Base-by-base conservation (phyloP, 2,329 filamentous ascomycete genomes). In the Xylaria sp. region DNA sequence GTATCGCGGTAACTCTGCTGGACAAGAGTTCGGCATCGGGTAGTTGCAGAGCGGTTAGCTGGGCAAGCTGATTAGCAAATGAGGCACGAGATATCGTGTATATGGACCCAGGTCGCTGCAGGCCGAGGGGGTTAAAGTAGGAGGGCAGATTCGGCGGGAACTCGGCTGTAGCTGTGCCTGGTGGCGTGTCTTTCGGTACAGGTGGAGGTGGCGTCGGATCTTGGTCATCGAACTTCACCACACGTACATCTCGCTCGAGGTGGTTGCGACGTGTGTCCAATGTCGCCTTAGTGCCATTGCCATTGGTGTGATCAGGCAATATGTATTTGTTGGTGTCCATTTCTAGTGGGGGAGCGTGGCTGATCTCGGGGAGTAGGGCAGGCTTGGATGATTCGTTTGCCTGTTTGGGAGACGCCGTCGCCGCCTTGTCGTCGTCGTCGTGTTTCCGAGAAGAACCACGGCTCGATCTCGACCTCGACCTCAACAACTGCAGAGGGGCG, bases 41-140 rank as follows among this genome's bases (percentile, higher is more conserved):
- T 1, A 98, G 86, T 74, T 93, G 91, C 65, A 98, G 90, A 20
- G 94, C 94, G 0, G 94, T 98, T 70, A 99, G 85, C 78, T 97
- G 94, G 54, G 93, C 92, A 60, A 98, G 88, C 79, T 98, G 96
- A 74, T 92, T 96, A 69, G 93, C 92, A 78, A 99, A 97, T 6
- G 95, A 97, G 38, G 91, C 92, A 50, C 95, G 89, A 1, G 94
- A 97, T 65, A 99, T 87, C 1, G 96, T 97, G 80, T 97, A 97
- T 72, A 98, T 94, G 39, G 95, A 98, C 47, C 92, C 92, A 3
- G 94, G 86, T 13, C 94, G 87, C 65, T 87, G 87, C 51, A 89
- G 82, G 25, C 87, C 87, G 49, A 88, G 84, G 4, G 88, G 87
- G 42, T 90, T 89, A 77, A 93, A 92, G 77, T 92, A 92, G 42